phyloP scores from a whole-genome alignment of 306 rosid genomes.

The Cicer chorassanicum region DNA sequence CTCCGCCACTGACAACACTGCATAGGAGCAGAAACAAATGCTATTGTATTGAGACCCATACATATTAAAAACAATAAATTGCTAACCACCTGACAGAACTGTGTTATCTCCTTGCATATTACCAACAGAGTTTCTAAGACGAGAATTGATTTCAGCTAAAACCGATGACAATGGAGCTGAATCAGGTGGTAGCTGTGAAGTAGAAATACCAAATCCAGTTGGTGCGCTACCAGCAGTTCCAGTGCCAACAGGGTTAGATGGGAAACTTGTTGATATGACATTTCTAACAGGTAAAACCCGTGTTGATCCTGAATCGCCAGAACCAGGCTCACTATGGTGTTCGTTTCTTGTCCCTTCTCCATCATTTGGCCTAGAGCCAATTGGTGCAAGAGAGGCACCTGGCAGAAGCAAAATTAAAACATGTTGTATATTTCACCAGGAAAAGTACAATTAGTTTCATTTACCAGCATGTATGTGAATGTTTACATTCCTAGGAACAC shows the following conservation, averaged over 20 bases:
- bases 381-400: slow-evolving; percentile 66
- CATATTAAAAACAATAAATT: slow-evolving; percentile 24
- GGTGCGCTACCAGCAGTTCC: slow-evolving; percentile 51
- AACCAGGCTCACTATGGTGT: slow-evolving; percentile 56
- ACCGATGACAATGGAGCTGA: slow-evolving; percentile 66
- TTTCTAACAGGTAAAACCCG: slow-evolving; percentile 64
- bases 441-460: slow-evolving; percentile 24
- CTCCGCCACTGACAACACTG: too few species aligned
- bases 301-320: slow-evolving; percentile 67
- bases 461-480: slow-evolving; percentile 98
- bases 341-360: slow-evolving; percentile 74
- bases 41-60: slow-evolving; percentile 4
- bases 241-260: slow-evolving; percentile 58
- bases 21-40: slow-evolving; percentile 50
- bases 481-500: slow-evolving; percentile 86
- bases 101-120: slow-evolving; percentile 58
- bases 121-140: slow-evolving; percentile 60
- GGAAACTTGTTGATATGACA: slow-evolving; percentile 55
- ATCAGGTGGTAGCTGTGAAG: slow-evolving; percentile 61
- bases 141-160: slow-evolving; percentile 63
- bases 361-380: slow-evolving; percentile 76
- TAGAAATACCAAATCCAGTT: slow-evolving; percentile 62
- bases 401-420: slow-evolving; percentile 38
- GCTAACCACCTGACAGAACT: slow-evolving; percentile 61
- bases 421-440: slow-evolving; percentile 19